Percentiles rank a stretch among this genome's conserved stretches.
Evolutionary conservation across 345 rosid genomes (phyloP).

Genomic region (Firmiana major): DNA sequence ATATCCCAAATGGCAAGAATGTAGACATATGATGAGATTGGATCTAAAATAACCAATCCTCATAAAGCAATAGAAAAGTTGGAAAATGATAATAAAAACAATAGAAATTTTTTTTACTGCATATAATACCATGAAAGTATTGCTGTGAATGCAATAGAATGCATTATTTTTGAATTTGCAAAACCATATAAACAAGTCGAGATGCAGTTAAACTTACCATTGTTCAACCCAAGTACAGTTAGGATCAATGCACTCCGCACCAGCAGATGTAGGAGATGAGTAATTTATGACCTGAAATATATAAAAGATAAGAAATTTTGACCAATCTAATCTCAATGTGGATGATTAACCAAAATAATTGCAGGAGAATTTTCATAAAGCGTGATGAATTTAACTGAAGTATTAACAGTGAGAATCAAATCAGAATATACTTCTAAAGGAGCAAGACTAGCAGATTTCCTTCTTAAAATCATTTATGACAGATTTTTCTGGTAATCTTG

Average conservation of each 20-base stretch:
- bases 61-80: not conserved
- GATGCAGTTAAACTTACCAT: conserved; percentile 54
- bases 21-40: not conserved
- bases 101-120: not conserved
- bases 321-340: not conserved
- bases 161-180: conserved; percentile 6
- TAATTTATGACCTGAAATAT: conserved; percentile 60
- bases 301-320: not conserved
- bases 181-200: conserved; percentile 10
- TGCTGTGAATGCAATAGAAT: not conserved
- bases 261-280: conserved; percentile 80
- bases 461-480: not conserved
- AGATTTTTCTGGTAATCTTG: not conserved
- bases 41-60: not conserved
- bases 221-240: conserved; percentile 89
- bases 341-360: not conserved
- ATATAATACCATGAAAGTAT: not conserved
- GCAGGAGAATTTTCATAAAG: not conserved
- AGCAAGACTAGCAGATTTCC: not conserved
- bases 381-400: not conserved
- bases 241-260: conserved; percentile 80
- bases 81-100: not conserved
- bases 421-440: not conserved
- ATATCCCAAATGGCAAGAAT: not conserved
- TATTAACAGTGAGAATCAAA: not conserved